Base-by-base conservation (phyloP, 805 yeast genomes). In the Scheffersomyces lignosus region DNA sequence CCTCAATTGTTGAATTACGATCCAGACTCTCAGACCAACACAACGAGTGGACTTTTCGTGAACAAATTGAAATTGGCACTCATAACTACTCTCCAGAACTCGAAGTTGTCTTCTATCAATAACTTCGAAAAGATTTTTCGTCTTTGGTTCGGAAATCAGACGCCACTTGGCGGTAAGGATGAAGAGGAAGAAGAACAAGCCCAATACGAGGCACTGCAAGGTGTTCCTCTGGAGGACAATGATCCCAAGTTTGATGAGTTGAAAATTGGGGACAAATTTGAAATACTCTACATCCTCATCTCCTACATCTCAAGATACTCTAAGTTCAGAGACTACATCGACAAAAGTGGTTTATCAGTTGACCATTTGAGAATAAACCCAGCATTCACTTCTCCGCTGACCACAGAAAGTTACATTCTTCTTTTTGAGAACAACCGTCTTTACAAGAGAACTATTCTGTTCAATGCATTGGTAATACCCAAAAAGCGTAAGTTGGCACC, bases 371-470 rank as follows among this genome's bases (percentile, higher is more conserved):
- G 68, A 27, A 38, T 51, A 24, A 39, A 46, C 23, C 37, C 55
- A 14, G 23, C 54, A 12, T 33, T 30, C 24, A 22, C 37, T 12
- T 43, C 42, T 7, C 20, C 43, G 7, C 20, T 44, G 5, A 31
- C 23, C 25, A 31, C 31, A 7, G 30, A 39, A 13, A 26, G 34
- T 6, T 69, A 62, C 41, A 47, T 63, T 16, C 54, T 79, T 12
- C 31, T 64, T 7, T 64, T 77, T 41, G 78, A 78, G 41, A 77
- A 74, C 44, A 68, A 73, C 23, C 67, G 84, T 41, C 56, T 81
- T 34, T 80, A 80, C 54, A 66, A 62, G 36, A 54, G 70, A 27
- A 51, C 45, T 1, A 44, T 56, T 3, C 33, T 38, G 14, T 62
- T 45, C 34, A 59, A 61, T 6, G 44, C 50, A 12, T 33, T 68